Evolutionary conservation across 2,329 filamentous ascomycete species (phyloP).

Genomic region (Penicillium olsonii): DNA sequence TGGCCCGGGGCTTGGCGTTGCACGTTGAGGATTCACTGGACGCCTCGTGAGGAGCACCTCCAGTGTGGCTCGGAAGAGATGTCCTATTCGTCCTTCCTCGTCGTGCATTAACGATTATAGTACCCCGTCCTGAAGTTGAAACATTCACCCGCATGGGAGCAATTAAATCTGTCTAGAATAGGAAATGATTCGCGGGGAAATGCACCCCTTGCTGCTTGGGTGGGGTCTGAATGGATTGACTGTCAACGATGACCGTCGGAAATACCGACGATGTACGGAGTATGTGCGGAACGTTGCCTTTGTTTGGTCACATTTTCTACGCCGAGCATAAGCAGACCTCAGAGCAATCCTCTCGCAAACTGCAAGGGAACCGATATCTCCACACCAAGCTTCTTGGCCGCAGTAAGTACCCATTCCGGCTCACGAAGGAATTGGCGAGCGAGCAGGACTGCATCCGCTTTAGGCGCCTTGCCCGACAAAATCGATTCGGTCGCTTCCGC

Average conservation of each 20-base stretch:
- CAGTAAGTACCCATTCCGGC: conserved; percentile 56
- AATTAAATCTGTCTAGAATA: neutral
- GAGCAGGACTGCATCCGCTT: conserved; percentile 53
- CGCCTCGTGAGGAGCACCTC: neutral
- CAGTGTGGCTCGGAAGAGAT: neutral
- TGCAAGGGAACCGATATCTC: conserved; percentile 53
- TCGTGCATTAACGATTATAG: no score
- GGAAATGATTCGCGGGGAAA: neutral
- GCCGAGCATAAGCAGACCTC: neutral
- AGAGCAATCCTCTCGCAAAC: conserved; percentile 37
- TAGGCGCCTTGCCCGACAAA: conserved; percentile 30
- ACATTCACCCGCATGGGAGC: neutral
- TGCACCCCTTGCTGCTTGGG: neutral
- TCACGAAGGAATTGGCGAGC: conserved; percentile 58
- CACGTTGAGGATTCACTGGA: conserved; percentile 7
- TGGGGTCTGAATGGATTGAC: no score
- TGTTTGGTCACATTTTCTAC: neutral
- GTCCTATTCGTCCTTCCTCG: neutral
- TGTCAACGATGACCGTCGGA: no score
- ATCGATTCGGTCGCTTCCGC: conserved; percentile 27
- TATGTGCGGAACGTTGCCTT: no score
- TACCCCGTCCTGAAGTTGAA: no score
- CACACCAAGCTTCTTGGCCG: conserved; percentile 52
- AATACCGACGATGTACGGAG: no score
- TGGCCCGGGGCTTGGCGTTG: conserved; percentile 18